phyloP scores from a whole-genome alignment of 2,329 filamentous ascomycete genomes.

The Xylaria sp. region DNA sequence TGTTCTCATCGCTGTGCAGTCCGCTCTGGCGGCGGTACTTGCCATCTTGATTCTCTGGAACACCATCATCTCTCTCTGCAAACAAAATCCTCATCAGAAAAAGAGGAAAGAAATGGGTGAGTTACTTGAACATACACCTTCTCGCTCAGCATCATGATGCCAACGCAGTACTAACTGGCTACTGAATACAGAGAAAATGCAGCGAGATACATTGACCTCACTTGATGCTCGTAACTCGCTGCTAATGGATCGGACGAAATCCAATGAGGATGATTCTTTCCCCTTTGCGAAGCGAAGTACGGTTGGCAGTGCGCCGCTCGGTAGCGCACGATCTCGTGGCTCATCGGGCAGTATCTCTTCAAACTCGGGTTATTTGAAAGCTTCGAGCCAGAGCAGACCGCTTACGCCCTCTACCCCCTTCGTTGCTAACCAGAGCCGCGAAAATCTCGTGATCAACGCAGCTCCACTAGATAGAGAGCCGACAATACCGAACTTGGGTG shows the following conservation, averaged over 20 bases:
- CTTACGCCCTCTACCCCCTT: slow-evolving; percentile 45
- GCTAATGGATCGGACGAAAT: slow-evolving; percentile 65
- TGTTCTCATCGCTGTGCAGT: slow-evolving; percentile 92
- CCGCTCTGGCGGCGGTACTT: slow-evolving; percentile 78
- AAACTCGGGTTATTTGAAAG: slow-evolving; percentile 21
- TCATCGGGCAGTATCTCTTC: slow-evolving; percentile 26
- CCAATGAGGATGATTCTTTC: slow-evolving; percentile 47
- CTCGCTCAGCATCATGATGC: slow-evolving; percentile 3
- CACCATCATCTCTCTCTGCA: slow-evolving; percentile 80
- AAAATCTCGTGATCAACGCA: slow-evolving; percentile 48
- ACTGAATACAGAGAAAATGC: slow-evolving; percentile 68
- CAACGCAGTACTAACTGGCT: slow-evolving; percentile 12
- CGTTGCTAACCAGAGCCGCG: slow-evolving; percentile 42
- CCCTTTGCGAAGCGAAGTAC: slow-evolving; percentile 50
- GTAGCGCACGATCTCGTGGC: slow-evolving; percentile 30
- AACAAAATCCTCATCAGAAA: slow-evolving; percentile 88
- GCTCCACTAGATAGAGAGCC: slow-evolving; percentile 49
- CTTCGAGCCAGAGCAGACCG: slow-evolving; percentile 41
- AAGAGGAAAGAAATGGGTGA: slow-evolving; percentile 88
- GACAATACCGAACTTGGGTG: slow-evolving; percentile 42
- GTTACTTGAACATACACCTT: slow-evolving; percentile 40
- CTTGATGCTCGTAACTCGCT: slow-evolving; percentile 87
- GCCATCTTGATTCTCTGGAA: slow-evolving; percentile 91
- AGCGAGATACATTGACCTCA: slow-evolving; percentile 80
- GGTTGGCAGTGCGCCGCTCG: slow-evolving; percentile 36